Base-by-base conservation (phyloP, 352 stramenopile species). In the Pythium dissimile region DNA sequence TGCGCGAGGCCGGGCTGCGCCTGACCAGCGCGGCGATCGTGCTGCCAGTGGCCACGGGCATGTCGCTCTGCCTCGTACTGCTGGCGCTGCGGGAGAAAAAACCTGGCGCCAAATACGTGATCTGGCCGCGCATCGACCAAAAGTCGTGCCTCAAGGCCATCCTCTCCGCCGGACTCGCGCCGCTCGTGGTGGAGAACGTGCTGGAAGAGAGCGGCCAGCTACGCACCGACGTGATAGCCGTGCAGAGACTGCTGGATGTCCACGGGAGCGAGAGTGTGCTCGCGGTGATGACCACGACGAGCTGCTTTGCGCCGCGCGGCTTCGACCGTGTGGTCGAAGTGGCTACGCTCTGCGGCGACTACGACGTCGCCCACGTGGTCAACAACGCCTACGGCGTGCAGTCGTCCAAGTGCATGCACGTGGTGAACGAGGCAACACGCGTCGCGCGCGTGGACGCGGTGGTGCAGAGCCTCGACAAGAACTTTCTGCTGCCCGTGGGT, bases 321-420 rank as follows among this genome's bases (percentile, higher is more conserved):
- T 97, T 95, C 39, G 97, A 99, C 75, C 72, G 88, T 52, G 83
- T 99, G 0, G 88, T 97, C 59, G 72, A 82, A 15, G 89, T 99
- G 28, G 96, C 95, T 10, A 84, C 86, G 61, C 51, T 99, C 16
- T 98, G 92, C 55, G 55, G 77, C 18, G 53, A 86, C 6, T 66
- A 73, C 12, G 64, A 72, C 30, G 77, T 99, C 53, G 77, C 80
- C 28, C 97, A 99, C 69, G 84, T 99, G 34, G 97, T 99, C 52
- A 99, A 99, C 78, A 99, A 99, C 70, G 97, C 97, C 23, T 99
- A 99, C 66, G 97, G 97, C 30, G 76, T 99, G 26, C 97, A 99
- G 71, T 98, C 94, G 67, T 84, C 75, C 51, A 86, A 88, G 54
- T 98, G 92, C 44, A 88, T 88, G 68, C 95, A 98, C 67, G 68